Base-by-base conservation (phyloP, 2,329 filamentous ascomycete genomes). In the Aspergillus felis region DNA sequence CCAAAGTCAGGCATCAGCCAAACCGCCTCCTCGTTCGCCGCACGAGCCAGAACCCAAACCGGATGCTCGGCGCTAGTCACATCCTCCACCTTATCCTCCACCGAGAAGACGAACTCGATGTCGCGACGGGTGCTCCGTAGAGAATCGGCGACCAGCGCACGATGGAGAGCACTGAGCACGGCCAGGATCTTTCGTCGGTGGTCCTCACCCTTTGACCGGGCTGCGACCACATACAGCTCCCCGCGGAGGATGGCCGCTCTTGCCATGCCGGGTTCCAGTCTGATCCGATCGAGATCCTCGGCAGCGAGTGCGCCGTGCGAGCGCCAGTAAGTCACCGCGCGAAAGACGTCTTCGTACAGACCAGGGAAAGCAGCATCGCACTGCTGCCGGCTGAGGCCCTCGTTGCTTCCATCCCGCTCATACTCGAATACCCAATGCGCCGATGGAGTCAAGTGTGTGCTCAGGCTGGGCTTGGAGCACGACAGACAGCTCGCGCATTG, bases 1-100 rank as follows among this genome's bases (percentile, higher is more conserved):
- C 79, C 79, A 65, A 82, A 82, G 60, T 82, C 80, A 0, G 80
- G 79, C 62, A 82, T 81, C 17, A 82, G 67, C 79, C 80, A 82
- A 41, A 76, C 72, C 1, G 76, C 71, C 47, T 74, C 68, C 53
- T 79, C 75, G 12, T 71, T 71, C 0, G 71, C 63, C 24, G 64
- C 71, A n/a, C 69, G 68, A 1, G 75, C 72, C 58, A 78, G 78
- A 10, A 74, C 74, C 79, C 79, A 79, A 4, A 81, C 56, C 17
- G 78, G 70, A 42, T 71, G 62, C 12, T 69, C 66, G 0, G 63
- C 48, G 32, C 67, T 71, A 4, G 69, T 69, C 7, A 74, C 70
- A 60, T 81, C 79, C 41, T 80, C 73, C 1, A 78, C 69, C 52
- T 75, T 76, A 53, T 76, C 73, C 56, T 76, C 73, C 20, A 75